These are phyloP conservation scores for Dictyostelium discoideum DNA, from an alignment of 78 protist genomes.

Conservation along the genomic window DNA sequence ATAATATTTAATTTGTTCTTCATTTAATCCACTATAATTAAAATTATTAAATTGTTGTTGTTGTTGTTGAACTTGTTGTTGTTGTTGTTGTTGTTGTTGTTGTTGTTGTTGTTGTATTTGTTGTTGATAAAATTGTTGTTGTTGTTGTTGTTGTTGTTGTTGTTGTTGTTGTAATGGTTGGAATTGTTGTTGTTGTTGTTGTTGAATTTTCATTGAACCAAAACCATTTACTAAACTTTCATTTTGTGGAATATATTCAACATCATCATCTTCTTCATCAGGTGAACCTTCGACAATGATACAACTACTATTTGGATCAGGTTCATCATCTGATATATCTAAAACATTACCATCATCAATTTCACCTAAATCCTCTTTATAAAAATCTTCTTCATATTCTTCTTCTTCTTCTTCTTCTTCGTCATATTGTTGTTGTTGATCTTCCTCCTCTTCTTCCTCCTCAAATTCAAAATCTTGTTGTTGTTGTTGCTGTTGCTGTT, in stretches of 20 bases:
- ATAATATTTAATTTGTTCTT: constrained; percentile 6
- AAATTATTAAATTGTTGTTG: constrained; percentile 10
- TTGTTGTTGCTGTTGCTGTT: constrained; percentile 53
- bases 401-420: neutral
- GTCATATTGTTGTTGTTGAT: neutral
- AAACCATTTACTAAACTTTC: neutral
- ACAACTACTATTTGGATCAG: neutral
- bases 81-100: neutral
- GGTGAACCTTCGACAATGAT: neutral
- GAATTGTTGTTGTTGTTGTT: neutral
- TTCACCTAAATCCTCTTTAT: neutral
- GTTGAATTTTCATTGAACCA: neutral
- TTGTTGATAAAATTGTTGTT: neutral
- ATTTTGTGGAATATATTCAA: constrained; percentile 27
- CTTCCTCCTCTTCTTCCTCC: constrained; percentile 18
- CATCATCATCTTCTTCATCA: constrained; percentile 36
- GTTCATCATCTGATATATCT: neutral
- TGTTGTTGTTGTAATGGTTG: neutral
- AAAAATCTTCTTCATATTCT: neutral
- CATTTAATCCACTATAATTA: neutral
- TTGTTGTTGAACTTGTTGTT: neutral
- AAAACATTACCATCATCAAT: constrained; percentile 19
- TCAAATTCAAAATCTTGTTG: constrained; percentile 22
- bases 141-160: neutral
- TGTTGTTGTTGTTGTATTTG: constrained; percentile 9